Percentiles rank a stretch among this genome's conserved stretches.
Evolutionary conservation across 2,329 filamentous ascomycete species (phyloP).

Genomic region (Pseudogymnoascus destructans): DNA sequence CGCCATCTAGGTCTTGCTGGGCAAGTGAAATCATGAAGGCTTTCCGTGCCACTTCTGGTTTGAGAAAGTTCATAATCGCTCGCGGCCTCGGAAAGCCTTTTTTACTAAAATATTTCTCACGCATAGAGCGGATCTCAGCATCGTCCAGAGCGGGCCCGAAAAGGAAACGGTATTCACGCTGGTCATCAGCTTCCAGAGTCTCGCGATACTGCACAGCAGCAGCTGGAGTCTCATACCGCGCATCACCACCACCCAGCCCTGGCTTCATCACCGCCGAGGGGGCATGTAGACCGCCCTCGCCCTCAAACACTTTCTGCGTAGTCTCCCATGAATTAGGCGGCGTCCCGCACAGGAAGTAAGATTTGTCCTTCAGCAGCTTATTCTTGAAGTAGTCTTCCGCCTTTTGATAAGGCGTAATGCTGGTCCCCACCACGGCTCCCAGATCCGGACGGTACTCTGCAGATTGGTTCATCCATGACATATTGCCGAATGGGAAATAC

Average conservation of each 20-base stretch:
- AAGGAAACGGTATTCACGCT: constrained; percentile 38
- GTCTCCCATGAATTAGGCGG: constrained; percentile 39
- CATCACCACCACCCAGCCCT: constrained; percentile 34
- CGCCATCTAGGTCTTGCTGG: constrained; percentile 41
- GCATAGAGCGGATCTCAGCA: constrained; percentile 34
- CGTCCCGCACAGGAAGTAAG: constrained; percentile 42
- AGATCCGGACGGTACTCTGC: constrained; percentile 38
- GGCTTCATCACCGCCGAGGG: constrained; percentile 33
- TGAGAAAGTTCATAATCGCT: constrained; percentile 43
- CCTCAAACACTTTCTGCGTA: constrained; percentile 39
- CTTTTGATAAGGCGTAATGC: constrained; percentile 44
- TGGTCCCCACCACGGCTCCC: constrained; percentile 37
- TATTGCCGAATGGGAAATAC: constrained; percentile 46
- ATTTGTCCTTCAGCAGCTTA: constrained; percentile 43
- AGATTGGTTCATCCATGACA: constrained; percentile 50
- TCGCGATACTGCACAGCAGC: constrained; percentile 40
- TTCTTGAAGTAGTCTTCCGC: constrained; percentile 44
- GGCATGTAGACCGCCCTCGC: constrained; percentile 40
- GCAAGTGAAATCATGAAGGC: constrained; percentile 37
- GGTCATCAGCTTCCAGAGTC: constrained; percentile 29
- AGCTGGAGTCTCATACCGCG: constrained; percentile 41
- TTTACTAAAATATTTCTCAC: constrained; percentile 36
- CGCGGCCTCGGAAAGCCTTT: constrained; percentile 34
- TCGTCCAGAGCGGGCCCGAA: constrained; percentile 43
- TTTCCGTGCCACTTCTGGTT: constrained; percentile 35